Evolutionary conservation across 106 monocot genomes (phyloP).

Genomic region (Xerophyta viscosa): DNA sequence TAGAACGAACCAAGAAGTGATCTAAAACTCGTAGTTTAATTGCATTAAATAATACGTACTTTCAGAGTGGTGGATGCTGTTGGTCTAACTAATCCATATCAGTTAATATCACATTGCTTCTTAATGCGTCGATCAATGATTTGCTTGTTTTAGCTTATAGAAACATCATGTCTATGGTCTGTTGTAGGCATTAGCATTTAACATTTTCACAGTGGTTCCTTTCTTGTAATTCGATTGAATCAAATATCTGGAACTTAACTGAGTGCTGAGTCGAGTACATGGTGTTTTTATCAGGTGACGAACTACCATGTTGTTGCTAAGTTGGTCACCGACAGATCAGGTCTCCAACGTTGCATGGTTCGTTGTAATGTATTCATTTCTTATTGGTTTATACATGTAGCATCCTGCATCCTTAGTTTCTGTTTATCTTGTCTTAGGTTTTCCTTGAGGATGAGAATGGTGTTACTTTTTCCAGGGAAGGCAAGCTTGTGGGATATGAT

Average conservation of each 20-base stretch:
- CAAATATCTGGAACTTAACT: not conserved
- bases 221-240: not conserved
- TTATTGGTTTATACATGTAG: not conserved
- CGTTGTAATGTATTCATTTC: not conserved
- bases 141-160: too few relatives aligned
- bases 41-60: too few relatives aligned
- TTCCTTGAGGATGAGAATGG: slow-evolving; percentile 56
- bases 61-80: too few relatives aligned
- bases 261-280: not conserved
- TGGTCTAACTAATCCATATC: too few relatives aligned
- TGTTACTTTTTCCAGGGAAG: slow-evolving; percentile 45
- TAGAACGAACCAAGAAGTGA: too few relatives aligned
- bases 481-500: slow-evolving; percentile 77
- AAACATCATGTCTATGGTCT: too few relatives aligned
- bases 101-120: too few relatives aligned
- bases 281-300: slow-evolving; percentile 46
- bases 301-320: slow-evolving; percentile 90
- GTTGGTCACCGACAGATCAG: slow-evolving; percentile 61
- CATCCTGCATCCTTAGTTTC: not conserved
- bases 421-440: slow-evolving; percentile 22
- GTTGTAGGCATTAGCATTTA: not conserved
- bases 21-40: too few relatives aligned
- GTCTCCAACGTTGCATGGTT: slow-evolving; percentile 66
- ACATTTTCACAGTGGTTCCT: not conserved
- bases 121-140: too few relatives aligned